phyloP scores from a whole-genome alignment of 148 eudicot genomes.

The Rhododendron vialii region DNA sequence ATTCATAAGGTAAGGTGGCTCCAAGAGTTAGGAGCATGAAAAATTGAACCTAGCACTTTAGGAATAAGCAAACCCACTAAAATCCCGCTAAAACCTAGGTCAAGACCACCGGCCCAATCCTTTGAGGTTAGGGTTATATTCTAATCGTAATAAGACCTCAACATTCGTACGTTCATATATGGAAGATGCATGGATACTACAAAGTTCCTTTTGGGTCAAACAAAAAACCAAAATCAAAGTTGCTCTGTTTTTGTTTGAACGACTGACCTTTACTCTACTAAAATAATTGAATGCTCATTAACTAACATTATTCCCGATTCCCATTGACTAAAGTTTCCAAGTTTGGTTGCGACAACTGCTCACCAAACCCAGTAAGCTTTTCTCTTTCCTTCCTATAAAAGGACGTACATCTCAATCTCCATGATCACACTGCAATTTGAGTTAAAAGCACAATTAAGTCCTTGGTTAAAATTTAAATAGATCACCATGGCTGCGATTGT shows the following conservation, averaged over 20 bases:
- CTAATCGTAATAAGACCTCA: neutral
- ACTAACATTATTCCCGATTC: neutral
- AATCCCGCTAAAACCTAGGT: no score
- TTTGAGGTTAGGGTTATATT: neutral
- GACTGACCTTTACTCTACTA: neutral
- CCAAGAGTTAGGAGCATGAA: neutral
- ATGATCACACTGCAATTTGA: neutral
- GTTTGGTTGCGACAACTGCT: neutral
- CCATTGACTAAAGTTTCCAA: neutral
- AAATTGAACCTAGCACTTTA: no score
- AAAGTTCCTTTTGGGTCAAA: neutral
- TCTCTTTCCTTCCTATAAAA: neutral
- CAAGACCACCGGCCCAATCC: no score
- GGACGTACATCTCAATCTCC: neutral
- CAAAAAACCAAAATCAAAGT: neutral
- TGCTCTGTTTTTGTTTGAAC: neutral
- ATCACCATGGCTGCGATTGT: neutral
- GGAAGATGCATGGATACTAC: neutral
- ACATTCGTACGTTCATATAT: neutral
- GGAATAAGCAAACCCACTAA: neutral
- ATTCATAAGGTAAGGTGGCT: no score
- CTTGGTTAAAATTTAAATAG: neutral
- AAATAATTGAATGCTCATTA: neutral
- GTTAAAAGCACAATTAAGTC: neutral
- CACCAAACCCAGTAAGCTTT: neutral